These are phyloP conservation scores for Lentinula detonsa DNA, from an alignment of 768 basidiomycete genomes.

Conservation along the genomic window DNA sequence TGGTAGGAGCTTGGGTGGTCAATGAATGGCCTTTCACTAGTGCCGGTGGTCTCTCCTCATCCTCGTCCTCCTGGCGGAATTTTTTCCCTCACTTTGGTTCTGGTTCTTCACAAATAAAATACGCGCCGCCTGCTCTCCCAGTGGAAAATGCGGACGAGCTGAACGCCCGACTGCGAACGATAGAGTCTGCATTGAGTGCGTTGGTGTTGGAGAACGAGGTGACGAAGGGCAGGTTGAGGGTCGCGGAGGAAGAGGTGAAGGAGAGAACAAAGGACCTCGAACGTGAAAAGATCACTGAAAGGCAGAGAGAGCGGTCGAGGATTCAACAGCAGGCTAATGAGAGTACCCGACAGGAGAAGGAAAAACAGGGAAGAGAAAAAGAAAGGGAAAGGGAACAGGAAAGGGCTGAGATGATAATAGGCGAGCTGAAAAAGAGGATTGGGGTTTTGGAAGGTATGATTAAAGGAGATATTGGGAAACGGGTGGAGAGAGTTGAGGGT, in stretches of 20 bases:
- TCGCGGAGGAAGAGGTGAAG: slow-evolving; percentile 18
- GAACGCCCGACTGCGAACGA: slow-evolving; percentile 49
- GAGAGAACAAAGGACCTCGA: neutral
- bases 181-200: slow-evolving; percentile 59
- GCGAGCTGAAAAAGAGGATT: slow-evolving; percentile 50
- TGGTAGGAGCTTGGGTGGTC: slow-evolving; percentile 41
- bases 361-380: no score
- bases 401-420: slow-evolving; percentile 35
- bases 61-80: neutral
- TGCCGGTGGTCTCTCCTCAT: slow-evolving; percentile 12
- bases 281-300: neutral
- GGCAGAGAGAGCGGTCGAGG: neutral
- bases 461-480: slow-evolving; percentile 31
- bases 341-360: neutral
- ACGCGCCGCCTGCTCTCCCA: slow-evolving; percentile 51
- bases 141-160: slow-evolving; percentile 65
- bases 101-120: slow-evolving; percentile 27
- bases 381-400: neutral
- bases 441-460: slow-evolving; percentile 52
- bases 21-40: slow-evolving; percentile 20
- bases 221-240: slow-evolving; percentile 18
- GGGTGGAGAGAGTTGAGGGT: slow-evolving; percentile 47
- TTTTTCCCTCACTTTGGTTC: slow-evolving; percentile 23
- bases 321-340: neutral
- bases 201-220: slow-evolving; percentile 53